Base-by-base conservation (phyloP, 1,139 yeast species). In the Arxiozyma bovina region DNA sequence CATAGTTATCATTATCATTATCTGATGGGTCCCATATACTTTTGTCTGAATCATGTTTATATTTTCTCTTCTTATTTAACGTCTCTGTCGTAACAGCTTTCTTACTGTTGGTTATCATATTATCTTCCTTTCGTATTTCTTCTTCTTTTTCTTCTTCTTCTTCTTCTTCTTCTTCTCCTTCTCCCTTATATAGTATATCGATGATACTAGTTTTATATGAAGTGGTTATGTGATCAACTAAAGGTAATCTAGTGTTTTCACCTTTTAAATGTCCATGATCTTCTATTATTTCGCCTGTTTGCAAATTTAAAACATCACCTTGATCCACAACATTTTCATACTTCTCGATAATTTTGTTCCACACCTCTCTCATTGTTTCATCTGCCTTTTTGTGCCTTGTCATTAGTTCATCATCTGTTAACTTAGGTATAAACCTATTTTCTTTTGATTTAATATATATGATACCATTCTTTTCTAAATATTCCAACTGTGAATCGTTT, bases 301-400 rank as follows among this genome's bases (percentile, higher is more conserved):
- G 63, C 34, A 85, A 64, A 63, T 85, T 87, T n/a, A 85, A 72
- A 38, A 83, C 77, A 64, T 85, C 91, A 51, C 87, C 85, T 57
- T 81, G 83, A 58, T 77, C 81, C 51, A 76, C 77, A n/a, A 78
- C 69, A 2, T 68, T 61, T 34, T 83, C 77, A 63, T 83, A 83
- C 63, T 77, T 79, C 5, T 74, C 67, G 12, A 85, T 74, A 45
- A 85, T 82, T 12, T 73, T 72, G 25, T 75, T 73, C 89, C 90
- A 85, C 1, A 63, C 68, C 5, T 57, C 58, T 51, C 62, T 66
- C 70, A 69, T 67, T 46, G 57, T 75, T 70, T 57, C 67, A 55
- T 61, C 72, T 54, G 69, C 81, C 69, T 58, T 70, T 65, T 61
- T 64, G 50, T 68, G 72, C 41, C 65, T 63, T 53, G 59, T 63